Evolutionary conservation across 2,329 filamentous ascomycete species (phyloP).

Genomic region (Xylaria sp.): DNA sequence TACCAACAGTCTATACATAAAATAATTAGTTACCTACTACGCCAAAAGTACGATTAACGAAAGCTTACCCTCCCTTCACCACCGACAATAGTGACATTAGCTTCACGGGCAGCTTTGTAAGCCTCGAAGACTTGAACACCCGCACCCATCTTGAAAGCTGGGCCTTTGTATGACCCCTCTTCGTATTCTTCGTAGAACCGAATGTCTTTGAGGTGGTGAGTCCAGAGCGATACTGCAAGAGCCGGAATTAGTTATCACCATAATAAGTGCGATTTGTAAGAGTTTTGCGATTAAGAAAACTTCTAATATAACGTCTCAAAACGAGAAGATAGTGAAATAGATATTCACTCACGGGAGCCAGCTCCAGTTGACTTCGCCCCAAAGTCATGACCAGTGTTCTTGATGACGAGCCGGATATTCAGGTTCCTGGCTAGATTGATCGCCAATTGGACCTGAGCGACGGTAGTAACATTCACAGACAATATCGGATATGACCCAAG

Average conservation of each 20-base stretch:
- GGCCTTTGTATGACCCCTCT: conserved; percentile 43
- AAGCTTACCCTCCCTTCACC: conserved; percentile 42
- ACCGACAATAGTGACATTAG: conserved; percentile 43
- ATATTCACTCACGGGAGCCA: conserved; percentile 31
- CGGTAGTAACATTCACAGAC: conserved; percentile 45
- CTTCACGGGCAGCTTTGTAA: conserved; percentile 41
- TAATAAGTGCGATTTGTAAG: background rate
- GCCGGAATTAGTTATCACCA: background rate
- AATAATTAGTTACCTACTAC: background rate
- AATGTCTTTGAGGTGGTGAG: conserved; percentile 46
- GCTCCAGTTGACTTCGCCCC: conserved; percentile 46
- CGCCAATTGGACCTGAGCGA: conserved; percentile 44
- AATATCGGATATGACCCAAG: conserved; percentile 45
- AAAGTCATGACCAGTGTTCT: conserved; percentile 47
- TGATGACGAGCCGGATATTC: conserved; percentile 45
- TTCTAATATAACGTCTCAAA: background rate
- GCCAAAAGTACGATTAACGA: background rate
- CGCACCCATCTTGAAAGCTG: conserved; percentile 46
- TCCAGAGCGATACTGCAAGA: conserved; percentile 42
- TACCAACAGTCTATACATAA: conserved; percentile 57
- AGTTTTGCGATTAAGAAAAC: background rate
- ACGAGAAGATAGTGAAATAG: background rate
- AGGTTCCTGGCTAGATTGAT: conserved; percentile 45
- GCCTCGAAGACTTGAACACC: conserved; percentile 46
- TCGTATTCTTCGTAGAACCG: conserved; percentile 42